Conservation (phyloP, 2,329 filamentous ascomycete genomes). For the Phoma herbarum region DNA sequence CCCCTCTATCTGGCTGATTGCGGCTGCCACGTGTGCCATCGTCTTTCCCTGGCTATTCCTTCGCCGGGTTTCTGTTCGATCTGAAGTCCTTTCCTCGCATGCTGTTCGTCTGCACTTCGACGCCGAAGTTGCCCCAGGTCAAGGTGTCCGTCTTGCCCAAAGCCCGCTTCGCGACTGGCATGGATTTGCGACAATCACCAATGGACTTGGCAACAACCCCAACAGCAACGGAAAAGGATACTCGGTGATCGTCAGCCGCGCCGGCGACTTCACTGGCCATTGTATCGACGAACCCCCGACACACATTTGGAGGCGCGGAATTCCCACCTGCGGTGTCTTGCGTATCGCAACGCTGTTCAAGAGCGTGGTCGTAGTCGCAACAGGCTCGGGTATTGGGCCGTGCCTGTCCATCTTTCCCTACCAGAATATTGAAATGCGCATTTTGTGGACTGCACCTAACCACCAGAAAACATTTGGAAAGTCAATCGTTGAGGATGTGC, state of each 20-base stretch:
- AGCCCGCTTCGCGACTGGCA: conserved; percentile 49
- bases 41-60: conserved; percentile 79
- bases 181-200: conserved; percentile 53
- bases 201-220: conserved; percentile 23
- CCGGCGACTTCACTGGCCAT: conserved; percentile 51
- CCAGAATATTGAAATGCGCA: conserved; percentile 61
- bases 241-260: conserved; percentile 50
- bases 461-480: conserved; percentile 72
- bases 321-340: conserved; percentile 50
- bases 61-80: conserved; percentile 70
- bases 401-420: conserved; percentile 63
- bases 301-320: conserved; percentile 50
- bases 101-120: conserved; percentile 71
- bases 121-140: conserved; percentile 42
- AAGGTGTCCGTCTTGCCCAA: conserved; percentile 44
- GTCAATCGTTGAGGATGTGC: conserved; percentile 67
- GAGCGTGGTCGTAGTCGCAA: conserved; percentile 51
- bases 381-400: conserved; percentile 52
- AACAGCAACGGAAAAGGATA: conserved; percentile 37
- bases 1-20: conserved; percentile 72
- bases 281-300: conserved; percentile 46
- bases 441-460: conserved; percentile 75
- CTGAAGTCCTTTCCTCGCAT: conserved; percentile 76
- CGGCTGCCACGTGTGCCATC: conserved; percentile 71
- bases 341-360: conserved; percentile 50